Percentiles rank a stretch among this genome's conserved stretches.
These are phyloP conservation scores for Mrakia frigida DNA, from an alignment of 768 basidiomycete genomes.

Conservation along the genomic window DNA sequence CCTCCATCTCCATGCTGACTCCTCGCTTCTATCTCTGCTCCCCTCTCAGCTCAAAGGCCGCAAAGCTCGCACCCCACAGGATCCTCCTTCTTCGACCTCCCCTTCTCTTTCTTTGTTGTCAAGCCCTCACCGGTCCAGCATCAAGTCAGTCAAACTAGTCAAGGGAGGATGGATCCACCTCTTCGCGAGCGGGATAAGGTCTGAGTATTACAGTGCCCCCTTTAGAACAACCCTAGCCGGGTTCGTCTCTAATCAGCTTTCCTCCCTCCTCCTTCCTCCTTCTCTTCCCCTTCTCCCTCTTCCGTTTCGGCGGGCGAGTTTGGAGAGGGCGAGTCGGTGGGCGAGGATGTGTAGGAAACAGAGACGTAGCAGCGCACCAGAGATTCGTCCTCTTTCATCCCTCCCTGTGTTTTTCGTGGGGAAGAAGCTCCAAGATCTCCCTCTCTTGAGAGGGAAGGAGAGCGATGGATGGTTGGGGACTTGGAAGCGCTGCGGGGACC, in stretches of 20 bases:
- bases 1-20: neutral
- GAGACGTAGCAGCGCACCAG: slow-evolving; percentile 59
- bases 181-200: slow-evolving; percentile 74
- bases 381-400: slow-evolving; percentile 49
- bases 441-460: slow-evolving; percentile 16
- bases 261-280: neutral
- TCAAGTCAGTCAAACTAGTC: no score
- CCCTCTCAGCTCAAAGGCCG: slow-evolving; percentile 54
- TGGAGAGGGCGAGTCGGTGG: neutral
- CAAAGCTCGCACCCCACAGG: slow-evolving; percentile 62
- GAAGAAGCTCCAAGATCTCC: slow-evolving; percentile 17
- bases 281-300: neutral
- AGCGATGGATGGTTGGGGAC: slow-evolving; percentile 51
- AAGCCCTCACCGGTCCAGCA: neutral
- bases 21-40: neutral
- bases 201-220: slow-evolving; percentile 66
- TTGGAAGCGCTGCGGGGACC: slow-evolving; percentile 60
- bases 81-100: slow-evolving; percentile 33
- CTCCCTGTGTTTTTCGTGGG: neutral
- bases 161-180: slow-evolving; percentile 10
- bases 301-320: neutral
- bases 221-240: slow-evolving; percentile 57
- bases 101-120: slow-evolving; percentile 34
- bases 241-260: slow-evolving; percentile 52
- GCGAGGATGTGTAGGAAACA: neutral